phyloP scores from a whole-genome alignment of 2,329 filamentous ascomycete genomes.

The Paramyrothecium sp. region DNA sequence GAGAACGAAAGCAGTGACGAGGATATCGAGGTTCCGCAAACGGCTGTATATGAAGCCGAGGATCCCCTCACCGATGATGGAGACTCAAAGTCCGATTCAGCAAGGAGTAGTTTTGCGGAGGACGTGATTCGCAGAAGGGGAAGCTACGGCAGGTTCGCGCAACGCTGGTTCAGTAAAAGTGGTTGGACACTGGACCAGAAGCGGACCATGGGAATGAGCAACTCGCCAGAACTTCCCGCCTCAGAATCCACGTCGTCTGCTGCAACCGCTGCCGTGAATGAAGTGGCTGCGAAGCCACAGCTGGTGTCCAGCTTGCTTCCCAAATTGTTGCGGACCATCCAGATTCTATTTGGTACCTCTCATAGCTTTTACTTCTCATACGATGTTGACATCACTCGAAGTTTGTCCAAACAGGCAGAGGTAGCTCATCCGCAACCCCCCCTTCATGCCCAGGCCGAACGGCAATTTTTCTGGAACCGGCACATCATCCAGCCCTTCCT shows the following conservation, averaged over 20 bases:
- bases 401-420: slow-evolving; percentile 36
- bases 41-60: slow-evolving; percentile 42
- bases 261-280: slow-evolving; percentile 36
- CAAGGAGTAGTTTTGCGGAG: slow-evolving; percentile 70
- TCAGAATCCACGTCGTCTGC: slow-evolving; percentile 13
- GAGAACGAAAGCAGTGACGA: slow-evolving; percentile 49
- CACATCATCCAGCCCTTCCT: slow-evolving; percentile 73
- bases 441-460: slow-evolving; percentile 71
- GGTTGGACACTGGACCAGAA: slow-evolving; percentile 76
- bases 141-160: slow-evolving; percentile 84
- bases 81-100: slow-evolving; percentile 28
- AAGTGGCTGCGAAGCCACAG: slow-evolving; percentile 24
- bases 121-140: slow-evolving; percentile 84
- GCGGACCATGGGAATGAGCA: slow-evolving; percentile 67
- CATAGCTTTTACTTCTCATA: slow-evolving; percentile 94
- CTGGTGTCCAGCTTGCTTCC: slow-evolving; percentile 61
- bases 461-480: slow-evolving; percentile 88
- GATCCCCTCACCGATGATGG: slow-evolving; percentile 32
- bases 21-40: slow-evolving; percentile 31
- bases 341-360: slow-evolving; percentile 78
- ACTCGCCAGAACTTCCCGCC: slow-evolving; percentile 20
- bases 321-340: slow-evolving; percentile 79
- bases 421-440: slow-evolving; percentile 38
- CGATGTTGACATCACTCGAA: slow-evolving; percentile 85
- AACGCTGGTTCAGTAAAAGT: slow-evolving; percentile 85